Evolutionary conservation across 257 asterid species (phyloP), one percentile per base, ranked within the genome.

Genomic region (Jacaranda mimosifolia): DNA sequence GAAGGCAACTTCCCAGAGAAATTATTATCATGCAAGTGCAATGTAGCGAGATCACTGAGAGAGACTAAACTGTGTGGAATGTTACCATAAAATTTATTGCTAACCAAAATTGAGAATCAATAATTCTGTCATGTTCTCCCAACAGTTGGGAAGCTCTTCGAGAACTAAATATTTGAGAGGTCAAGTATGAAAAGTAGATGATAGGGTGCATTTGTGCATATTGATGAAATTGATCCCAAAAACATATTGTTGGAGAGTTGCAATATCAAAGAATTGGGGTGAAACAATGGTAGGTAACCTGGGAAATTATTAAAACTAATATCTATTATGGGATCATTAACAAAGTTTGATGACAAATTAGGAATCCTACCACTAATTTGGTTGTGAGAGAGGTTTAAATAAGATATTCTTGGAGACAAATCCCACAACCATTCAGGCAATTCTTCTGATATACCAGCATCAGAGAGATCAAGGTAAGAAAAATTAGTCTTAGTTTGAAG

Each of bases 361-460:
- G 69, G 83, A 58, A 87, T 12, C 12, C 55, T 64, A 26, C 91
- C 89, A 13, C 59, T 70, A 14, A 85, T 55, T 0, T 76, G 74
- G 76, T 87, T 87, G 18, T 45, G 66, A 26, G 91, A 87, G 73
- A 83, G 71, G 70, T 87, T 85, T 38, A 87, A 53, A 36, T 0
- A 35, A 0, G 18, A 2, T 62, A 77, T 3, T 14, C 7, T 48
- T 8, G 76, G 78, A 46, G 84, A 82, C 35, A 80, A 79, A 71
- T 75, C 70, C 87, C 82, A 76, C 4, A 85, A 73, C 89, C 89
- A 81, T 9, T 56, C 38, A 57, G 88, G 89, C 5, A 63, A 68
- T 71, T 73, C 70, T 55, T 63, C 81, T 40, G 84, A 77, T 55
- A 84, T 74, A 7, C 73, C 77, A 63, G 55, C 43, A 72, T 7